Conservation (phyloP, 2,329 filamentous ascomycete species). For the Ophiocordyceps camponoti-floridani region DNA sequence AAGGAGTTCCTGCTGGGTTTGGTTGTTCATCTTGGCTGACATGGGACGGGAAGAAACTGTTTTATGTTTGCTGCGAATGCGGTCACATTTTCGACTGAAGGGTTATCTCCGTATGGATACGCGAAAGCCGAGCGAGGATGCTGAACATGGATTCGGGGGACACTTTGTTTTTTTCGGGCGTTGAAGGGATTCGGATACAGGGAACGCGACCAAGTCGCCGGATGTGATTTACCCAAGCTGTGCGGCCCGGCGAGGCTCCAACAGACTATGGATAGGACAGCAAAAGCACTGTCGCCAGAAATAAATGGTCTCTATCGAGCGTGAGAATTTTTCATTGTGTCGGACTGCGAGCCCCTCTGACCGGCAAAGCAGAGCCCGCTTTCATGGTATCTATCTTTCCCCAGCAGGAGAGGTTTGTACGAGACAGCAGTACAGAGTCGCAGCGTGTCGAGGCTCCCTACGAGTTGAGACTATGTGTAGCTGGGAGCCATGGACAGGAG, state of each 20-base stretch:
- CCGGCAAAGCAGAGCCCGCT: not conserved
- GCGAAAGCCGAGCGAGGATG: not conserved
- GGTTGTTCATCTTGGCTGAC: slow-evolving; percentile 3
- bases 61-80: slow-evolving; percentile 88
- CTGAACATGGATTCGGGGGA: not conserved
- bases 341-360: too few species aligned
- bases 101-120: not conserved
- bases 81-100: slow-evolving; percentile 62
- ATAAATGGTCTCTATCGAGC: not conserved
- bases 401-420: not conserved
- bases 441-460: too few species aligned
- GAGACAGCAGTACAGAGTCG: not conserved
- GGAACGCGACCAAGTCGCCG: not conserved
- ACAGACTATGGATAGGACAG: not conserved
- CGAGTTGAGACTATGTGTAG: slow-evolving; percentile 25
- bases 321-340: too few species aligned
- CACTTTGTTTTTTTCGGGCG: not conserved
- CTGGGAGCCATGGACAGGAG: slow-evolving; percentile 84
- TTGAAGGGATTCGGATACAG: not conserved
- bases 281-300: not conserved
- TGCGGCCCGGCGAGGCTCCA: not conserved
- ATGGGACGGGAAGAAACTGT: slow-evolving; percentile 50
- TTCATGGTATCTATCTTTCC: not conserved
- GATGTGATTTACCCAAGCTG: not conserved
- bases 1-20: not conserved